phyloP scores from a whole-genome alignment of 768 basidiomycete genomes.

The Rhodocollybia butyracea region DNA sequence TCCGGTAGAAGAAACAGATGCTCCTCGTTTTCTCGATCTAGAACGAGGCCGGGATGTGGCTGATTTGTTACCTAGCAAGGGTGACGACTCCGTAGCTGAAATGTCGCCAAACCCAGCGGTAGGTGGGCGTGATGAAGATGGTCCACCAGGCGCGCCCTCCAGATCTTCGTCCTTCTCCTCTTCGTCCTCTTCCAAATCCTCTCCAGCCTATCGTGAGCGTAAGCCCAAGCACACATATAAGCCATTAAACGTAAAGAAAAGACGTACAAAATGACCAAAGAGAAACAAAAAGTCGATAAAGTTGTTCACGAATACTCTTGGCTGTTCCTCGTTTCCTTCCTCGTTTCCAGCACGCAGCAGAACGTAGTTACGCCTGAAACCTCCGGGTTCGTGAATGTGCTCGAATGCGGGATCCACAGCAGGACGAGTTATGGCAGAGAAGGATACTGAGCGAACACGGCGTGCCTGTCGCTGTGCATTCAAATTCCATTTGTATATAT shows the following conservation, averaged over 20 bases:
- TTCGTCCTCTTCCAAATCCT: slow-evolving; percentile 86
- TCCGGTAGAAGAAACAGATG: slow-evolving; percentile 64
- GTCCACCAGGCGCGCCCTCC: slow-evolving; percentile 7
- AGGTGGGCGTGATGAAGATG: background rate
- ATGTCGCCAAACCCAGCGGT: slow-evolving; percentile 27
- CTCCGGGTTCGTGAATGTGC: slow-evolving; percentile 93
- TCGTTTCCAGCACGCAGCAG: slow-evolving; percentile 61
- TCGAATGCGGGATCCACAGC: slow-evolving; percentile 76
- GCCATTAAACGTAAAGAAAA: background rate
- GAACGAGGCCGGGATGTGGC: slow-evolving; percentile 40
- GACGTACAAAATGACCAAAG: slow-evolving; percentile 92
- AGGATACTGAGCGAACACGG: slow-evolving; percentile 70
- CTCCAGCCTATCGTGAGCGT: slow-evolving; percentile 64
- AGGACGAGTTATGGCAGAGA: slow-evolving; percentile 48
- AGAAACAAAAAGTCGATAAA: slow-evolving; percentile 94
- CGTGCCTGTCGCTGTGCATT: slow-evolving; percentile 60
- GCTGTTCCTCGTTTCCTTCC: slow-evolving; percentile 60
- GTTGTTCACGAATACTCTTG: slow-evolving; percentile 61
- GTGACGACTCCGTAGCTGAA: slow-evolving; percentile 16
- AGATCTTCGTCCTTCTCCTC: slow-evolving; percentile 40
- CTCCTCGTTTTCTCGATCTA: slow-evolving; percentile 49
- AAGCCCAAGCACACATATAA: background rate
- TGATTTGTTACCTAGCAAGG: slow-evolving; percentile 42
- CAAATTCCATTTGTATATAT: slow-evolving; percentile 93
- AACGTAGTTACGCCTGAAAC: slow-evolving; percentile 89